Conservation (phyloP, 257 asterid genomes). For the Nicotiana otophora region DNA sequence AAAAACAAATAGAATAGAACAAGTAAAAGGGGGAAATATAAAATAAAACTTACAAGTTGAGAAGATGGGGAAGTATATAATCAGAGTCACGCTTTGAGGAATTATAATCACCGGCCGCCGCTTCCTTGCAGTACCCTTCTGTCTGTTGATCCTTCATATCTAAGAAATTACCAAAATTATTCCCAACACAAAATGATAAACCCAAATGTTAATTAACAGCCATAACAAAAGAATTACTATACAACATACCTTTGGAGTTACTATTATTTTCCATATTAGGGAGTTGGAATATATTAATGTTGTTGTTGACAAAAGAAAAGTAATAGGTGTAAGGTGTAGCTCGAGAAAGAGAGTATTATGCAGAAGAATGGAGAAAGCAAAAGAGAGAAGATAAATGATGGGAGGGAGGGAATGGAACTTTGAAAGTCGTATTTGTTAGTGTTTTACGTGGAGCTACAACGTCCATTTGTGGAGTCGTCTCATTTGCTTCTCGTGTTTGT, state of each 20-base stretch:
- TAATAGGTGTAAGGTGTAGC: background rate
- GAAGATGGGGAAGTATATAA: conserved; percentile 60
- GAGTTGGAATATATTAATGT: conserved; percentile 2
- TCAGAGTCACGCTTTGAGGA: conserved; percentile 28
- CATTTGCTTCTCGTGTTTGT: no score
- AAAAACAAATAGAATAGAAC: no score
- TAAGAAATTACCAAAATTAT: conserved; percentile 2
- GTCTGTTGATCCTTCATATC: conserved; percentile 28
- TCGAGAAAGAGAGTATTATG: background rate
- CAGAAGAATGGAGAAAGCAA: background rate
- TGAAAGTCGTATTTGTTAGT: conserved; percentile 7
- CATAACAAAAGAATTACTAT: background rate
- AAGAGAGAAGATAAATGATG: background rate
- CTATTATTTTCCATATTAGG: conserved; percentile 27
- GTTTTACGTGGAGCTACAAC: conserved; percentile 35
- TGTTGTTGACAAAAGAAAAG: background rate
- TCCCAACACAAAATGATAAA: background rate
- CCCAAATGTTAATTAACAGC: background rate
- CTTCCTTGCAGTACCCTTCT: conserved; percentile 35
- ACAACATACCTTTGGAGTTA: conserved; percentile 26
- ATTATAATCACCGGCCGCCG: conserved; percentile 18
- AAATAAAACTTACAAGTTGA: conserved; percentile 41
- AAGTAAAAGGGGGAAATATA: no score
- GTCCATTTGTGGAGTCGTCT: background rate
- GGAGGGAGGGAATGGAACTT: background rate